Evolutionary conservation across 805 yeast species (phyloP), one percentile per base, ranked within the genome.

Genomic region (Kazachstania taianensis): DNA sequence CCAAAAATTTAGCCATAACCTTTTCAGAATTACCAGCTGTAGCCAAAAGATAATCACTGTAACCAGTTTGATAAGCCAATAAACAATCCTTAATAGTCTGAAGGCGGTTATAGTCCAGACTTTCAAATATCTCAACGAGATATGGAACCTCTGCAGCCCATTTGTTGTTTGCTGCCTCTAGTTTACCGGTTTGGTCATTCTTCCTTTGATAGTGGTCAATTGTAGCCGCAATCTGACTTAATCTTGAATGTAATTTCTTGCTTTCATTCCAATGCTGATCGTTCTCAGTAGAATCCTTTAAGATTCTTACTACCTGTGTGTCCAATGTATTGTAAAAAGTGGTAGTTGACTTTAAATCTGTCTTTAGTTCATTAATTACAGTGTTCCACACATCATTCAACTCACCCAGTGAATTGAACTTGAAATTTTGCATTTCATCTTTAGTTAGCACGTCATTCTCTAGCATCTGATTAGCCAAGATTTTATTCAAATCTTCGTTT

Each of bases 61-160:
- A 62, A 28, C 75, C 70, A 12, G 84, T 73, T 53, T 76, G 73
- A 50, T 75, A 78, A 50, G 75, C 75, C 33, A 78, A 64, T 38
- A 87, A 66, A 37, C 78, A 69, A 36, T 76, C 77, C 52, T 83
- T 78, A 41, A 84, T 63, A 39, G 75, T 68, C 41, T 60, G 66
- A 57, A 73, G 67, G 61, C 83, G 75, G 57, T 63, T 62, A 49
- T 63, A 68, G 54, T 85, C 94, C 46, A 79, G 75, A 42, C 66
- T 67, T 52, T 84, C 92, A 53, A 85, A 79, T 44, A 74, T 73
- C 46, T 78, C 78, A 52, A 82, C 80, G 29, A 81, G 73, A 37
- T 70, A 74, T 2, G 94, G 89, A 2, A 92, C 89, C 53, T 78
- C 76, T 36, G 72, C 63, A 42, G 76, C 78, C 95, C 95, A 85